phyloP scores from a whole-genome alignment of 2,329 filamentous ascomycete species.

The Apiospora kogelbergensis region DNA sequence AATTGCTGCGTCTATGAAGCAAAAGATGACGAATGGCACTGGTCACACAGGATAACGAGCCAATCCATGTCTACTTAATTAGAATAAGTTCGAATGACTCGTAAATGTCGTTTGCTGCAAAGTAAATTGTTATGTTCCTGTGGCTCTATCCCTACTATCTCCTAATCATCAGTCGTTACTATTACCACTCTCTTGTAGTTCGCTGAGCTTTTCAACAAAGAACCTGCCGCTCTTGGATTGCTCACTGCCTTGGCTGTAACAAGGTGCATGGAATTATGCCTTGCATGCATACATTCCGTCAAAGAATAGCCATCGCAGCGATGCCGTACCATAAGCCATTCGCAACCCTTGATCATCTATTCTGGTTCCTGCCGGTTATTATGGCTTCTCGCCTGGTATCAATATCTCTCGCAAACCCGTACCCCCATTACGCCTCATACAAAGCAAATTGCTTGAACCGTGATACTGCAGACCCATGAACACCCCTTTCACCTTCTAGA shows the following conservation, averaged over 20 bases:
- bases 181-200: background rate
- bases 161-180: background rate
- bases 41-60: background rate
- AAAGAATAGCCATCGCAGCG: background rate
- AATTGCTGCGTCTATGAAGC: background rate
- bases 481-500: background rate
- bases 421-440: background rate
- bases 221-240: background rate
- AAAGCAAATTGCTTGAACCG: background rate
- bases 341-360: background rate
- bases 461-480: conserved; percentile 26
- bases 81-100: background rate
- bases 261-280: background rate
- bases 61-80: no score
- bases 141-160: background rate
- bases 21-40: background rate
- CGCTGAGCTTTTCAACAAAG: background rate
- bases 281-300: background rate
- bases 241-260: background rate
- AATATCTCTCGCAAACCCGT: background rate
- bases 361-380: background rate
- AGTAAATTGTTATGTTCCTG: background rate
- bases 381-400: conserved; percentile 11
- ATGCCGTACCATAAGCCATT: background rate
- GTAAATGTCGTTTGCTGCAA: background rate